Evolutionary conservation across 371 early-diverging fungal genomes (phyloP).

Genomic region (Funneliformis caledonium): DNA sequence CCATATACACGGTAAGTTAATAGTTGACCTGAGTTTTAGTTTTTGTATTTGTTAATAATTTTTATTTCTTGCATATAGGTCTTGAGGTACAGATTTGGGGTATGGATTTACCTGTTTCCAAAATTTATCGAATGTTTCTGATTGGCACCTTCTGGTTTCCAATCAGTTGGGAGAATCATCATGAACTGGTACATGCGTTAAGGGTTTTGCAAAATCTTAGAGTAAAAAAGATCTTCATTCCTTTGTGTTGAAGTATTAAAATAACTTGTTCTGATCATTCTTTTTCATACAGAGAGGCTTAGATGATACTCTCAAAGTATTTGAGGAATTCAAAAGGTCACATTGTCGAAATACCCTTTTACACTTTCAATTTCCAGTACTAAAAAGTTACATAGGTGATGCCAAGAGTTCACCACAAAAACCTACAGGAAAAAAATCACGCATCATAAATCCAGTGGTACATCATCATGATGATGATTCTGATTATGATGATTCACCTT

Average conservation of each 20-base stretch:
- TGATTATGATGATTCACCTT: neutral
- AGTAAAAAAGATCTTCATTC: constrained; percentile 17
- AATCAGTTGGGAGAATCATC: constrained; percentile 13
- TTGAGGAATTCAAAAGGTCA: constrained; percentile 18
- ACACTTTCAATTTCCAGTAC: neutral
- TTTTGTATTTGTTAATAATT: neutral
- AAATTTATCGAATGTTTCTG: constrained; percentile 23
- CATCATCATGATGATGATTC: constrained; percentile 1
- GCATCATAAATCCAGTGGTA: neutral
- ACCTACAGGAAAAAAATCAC: neutral
- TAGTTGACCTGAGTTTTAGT: neutral
- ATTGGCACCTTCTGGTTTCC: constrained; percentile 21
- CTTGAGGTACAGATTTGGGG: constrained; percentile 35
- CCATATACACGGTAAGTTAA: constrained; percentile 37
- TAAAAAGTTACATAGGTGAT: neutral
- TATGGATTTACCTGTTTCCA: constrained; percentile 19
- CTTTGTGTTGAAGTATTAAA: constrained; percentile 25
- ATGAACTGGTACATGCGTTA: neutral
- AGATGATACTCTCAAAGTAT: constrained; percentile 12
- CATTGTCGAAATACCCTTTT: neutral
- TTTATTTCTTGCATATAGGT: constrained; percentile 22
- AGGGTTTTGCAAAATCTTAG: constrained; percentile 20
- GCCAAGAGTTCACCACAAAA: neutral
- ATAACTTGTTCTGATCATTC: neutral
- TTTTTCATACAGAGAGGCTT: constrained; percentile 15